Evolutionary conservation across 192 early-diverging fungal genomes (phyloP).

Genomic region (Podila horticola): DNA sequence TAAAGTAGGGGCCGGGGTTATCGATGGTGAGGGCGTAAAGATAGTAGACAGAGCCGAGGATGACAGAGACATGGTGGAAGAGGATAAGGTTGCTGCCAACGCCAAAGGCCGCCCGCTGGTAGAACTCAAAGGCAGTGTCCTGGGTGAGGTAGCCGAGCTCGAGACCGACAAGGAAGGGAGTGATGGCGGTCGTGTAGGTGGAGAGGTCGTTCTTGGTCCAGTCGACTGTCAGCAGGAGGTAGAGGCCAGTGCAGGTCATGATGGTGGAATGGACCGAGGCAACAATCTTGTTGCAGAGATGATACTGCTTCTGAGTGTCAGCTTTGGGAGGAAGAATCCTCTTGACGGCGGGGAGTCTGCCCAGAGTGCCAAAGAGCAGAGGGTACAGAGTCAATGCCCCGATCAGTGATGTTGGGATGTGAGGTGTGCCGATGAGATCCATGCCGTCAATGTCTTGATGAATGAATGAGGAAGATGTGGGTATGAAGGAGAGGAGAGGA

Average conservation of each 20-base stretch:
- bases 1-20: conserved; percentile 46
- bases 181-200: conserved; percentile 40
- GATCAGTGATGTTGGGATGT: conserved; percentile 36
- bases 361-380: conserved; percentile 26
- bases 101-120: conserved; percentile 40
- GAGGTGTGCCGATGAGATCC: conserved; percentile 33
- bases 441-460: conserved; percentile 7
- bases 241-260: conserved; percentile 38
- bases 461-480: not conserved
- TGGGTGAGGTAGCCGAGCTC: conserved; percentile 48
- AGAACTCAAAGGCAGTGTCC: conserved; percentile 51
- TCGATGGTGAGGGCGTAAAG: conserved; percentile 39
- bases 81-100: conserved; percentile 53
- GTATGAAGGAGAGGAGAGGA: conserved; percentile 10
- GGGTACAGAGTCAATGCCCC: conserved; percentile 44
- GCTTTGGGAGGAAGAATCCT: conserved; percentile 38
- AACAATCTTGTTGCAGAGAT: conserved; percentile 52
- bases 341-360: conserved; percentile 24
- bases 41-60: conserved; percentile 46
- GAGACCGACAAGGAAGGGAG: conserved; percentile 50
- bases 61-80: conserved; percentile 48
- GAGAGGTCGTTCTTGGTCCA: conserved; percentile 48
- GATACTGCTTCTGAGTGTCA: conserved; percentile 45
- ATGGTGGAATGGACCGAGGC: conserved; percentile 51
- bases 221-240: conserved; percentile 36